Evolutionary conservation across 306 rosid genomes (phyloP), one percentile per base, ranked within the genome.

Genomic region (Gastrolobium villosum): DNA sequence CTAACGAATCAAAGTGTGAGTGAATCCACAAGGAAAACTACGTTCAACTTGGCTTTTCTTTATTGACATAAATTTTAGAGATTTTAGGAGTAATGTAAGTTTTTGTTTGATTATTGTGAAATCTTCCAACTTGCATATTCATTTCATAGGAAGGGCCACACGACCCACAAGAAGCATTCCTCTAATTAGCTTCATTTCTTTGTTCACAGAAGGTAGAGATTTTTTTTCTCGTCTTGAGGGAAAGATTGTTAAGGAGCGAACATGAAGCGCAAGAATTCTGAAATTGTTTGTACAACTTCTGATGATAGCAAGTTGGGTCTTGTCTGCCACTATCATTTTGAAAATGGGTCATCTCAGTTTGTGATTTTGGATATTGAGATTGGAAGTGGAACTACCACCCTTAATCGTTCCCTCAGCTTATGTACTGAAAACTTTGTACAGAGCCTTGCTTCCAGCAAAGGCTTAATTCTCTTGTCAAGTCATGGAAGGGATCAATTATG

Each of bases 301-400:
- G 63, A 13, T 30, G 81, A 40, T 7, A 75, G 20, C 41, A 9
- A 46, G 28, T 5, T 68, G 8, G 76, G 70, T 34, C 72, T 84
- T 72, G n/a, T 41, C 72, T 49, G 85, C 65, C 88, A 84, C 57
- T 84, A 84, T 37, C 83, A 52, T 39, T 81, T 84, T 59, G 80
- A 84, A 71, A 72, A 84, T 72, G 85, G 85, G 6, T 57, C 88
- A 65, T 81, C 88, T 59, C 88, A 81, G 77, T 65, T 80, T 71
- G 30, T 59, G 8, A 56, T 72, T 69, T 35, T 80, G 26, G 82
- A 65, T 76, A 54, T 30, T 55, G 28, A 35, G 11, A 7, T 62
- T 70, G 82, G 13, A 50, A 34, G 10, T 4, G 61, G 5, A 37
- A 50, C 69, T 2, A 20, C 26, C 26, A 3, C 41, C 57, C 14